A percentile compares a stretch with the other conserved stretches of the same genome.
These are phyloP conservation scores for Fonsecaea erecta DNA, from an alignment of 2,329 filamentous ascomycete species.

Conservation along the genomic window DNA sequence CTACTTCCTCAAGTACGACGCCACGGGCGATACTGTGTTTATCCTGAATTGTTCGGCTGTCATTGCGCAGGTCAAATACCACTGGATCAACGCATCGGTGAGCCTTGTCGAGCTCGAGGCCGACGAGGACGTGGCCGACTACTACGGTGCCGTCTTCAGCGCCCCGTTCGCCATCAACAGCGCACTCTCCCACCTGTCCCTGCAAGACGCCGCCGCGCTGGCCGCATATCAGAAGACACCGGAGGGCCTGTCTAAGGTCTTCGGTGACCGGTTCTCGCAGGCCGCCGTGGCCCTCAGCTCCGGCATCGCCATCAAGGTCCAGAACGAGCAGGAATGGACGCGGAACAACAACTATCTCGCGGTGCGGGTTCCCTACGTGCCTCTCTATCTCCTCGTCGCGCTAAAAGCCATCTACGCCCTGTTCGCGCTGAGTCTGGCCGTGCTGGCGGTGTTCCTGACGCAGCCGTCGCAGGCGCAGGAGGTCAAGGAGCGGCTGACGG, in stretches of 20 bases:
- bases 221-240: constrained; percentile 25
- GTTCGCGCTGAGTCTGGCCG: constrained; percentile 28
- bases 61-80: constrained; percentile 32
- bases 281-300: constrained; percentile 33
- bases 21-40: constrained; percentile 33
- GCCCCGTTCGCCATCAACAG: constrained; percentile 32
- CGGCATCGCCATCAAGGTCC: constrained; percentile 22
- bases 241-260: constrained; percentile 22
- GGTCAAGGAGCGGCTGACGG: constrained; percentile 33
- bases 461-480: constrained; percentile 29
- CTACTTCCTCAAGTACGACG: constrained; percentile 23
- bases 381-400: constrained; percentile 31
- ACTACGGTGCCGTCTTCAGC: constrained; percentile 32
- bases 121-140: constrained; percentile 15
- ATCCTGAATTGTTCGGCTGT: constrained; percentile 31
- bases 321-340: constrained; percentile 27
- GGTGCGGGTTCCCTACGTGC: constrained; percentile 28
- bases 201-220: constrained; percentile 24
- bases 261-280: constrained; percentile 28
- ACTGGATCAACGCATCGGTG: constrained; percentile 31
- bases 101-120: constrained; percentile 12
- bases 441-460: constrained; percentile 21
- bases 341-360: constrained; percentile 27
- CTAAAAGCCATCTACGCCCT: constrained; percentile 33
- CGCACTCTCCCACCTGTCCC: constrained; percentile 27